Percentiles rank a stretch among this genome's conserved stretches.
phyloP scores from a whole-genome alignment of 345 rosid species.

The Trapa bicornis region DNA sequence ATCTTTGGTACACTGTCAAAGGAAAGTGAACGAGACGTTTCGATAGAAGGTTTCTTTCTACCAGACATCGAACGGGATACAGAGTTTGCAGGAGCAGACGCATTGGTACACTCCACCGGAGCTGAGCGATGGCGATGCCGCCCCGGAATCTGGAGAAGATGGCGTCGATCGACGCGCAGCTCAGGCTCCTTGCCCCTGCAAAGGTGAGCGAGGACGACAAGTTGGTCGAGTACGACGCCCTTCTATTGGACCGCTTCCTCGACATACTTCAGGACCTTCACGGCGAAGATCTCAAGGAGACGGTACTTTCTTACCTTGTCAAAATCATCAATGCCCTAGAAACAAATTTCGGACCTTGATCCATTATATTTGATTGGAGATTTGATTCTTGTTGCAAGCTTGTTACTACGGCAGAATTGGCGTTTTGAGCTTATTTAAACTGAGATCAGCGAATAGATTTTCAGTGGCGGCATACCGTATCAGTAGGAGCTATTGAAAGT shows the following conservation, averaged over 20 bases:
- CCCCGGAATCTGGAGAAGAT: conserved; percentile 63
- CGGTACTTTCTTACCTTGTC: conserved; percentile 28
- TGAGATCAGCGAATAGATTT: not conserved
- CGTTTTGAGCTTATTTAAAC: not conserved
- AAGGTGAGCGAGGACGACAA: conserved; percentile 96
- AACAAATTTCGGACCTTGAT: not conserved
- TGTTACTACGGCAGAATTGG: no score
- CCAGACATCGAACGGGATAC: not conserved
- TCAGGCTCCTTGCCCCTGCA: conserved; percentile 64
- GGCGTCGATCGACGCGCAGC: conserved; percentile 94
- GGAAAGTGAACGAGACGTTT: not conserved
- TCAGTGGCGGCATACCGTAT: not conserved
- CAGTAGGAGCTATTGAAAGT: not conserved
- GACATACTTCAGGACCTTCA: conserved; percentile 92
- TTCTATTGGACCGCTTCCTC: conserved; percentile 88
- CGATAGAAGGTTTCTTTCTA: not conserved
- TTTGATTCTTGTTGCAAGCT: no score
- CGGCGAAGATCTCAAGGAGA: conserved; percentile 91
- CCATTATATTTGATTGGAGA: no score
- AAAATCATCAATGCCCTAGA: not conserved
- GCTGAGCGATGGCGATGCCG: conserved; percentile 24
- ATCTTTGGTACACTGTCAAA: no score
- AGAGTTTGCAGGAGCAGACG: not conserved
- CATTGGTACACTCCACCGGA: not conserved
- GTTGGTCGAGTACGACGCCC: conserved; percentile 86